phyloP scores from a whole-genome alignment of 2,329 filamentous ascomycete genomes.

The Aureobasidium sp. region DNA sequence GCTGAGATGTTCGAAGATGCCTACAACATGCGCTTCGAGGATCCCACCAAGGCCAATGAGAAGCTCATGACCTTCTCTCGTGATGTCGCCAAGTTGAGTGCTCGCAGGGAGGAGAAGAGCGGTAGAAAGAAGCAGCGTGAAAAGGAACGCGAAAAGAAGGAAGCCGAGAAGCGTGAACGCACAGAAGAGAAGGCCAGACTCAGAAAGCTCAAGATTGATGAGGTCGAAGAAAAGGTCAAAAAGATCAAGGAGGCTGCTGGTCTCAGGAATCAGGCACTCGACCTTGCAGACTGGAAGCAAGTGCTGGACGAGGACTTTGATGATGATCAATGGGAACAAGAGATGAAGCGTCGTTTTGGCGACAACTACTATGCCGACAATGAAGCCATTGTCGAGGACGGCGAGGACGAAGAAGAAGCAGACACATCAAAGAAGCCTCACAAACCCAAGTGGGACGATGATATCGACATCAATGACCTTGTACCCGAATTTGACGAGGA shows the following conservation, averaged over 20 bases:
- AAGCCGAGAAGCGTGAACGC: constrained; percentile 67
- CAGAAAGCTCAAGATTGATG: constrained; percentile 81
- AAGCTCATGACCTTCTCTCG: constrained; percentile 81
- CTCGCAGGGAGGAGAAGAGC: constrained; percentile 78
- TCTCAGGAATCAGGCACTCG: constrained; percentile 53
- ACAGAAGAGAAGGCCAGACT: constrained; percentile 77
- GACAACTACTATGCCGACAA: constrained; percentile 79
- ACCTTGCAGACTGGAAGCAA: constrained; percentile 74
- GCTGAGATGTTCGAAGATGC: constrained; percentile 87
- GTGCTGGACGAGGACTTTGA: constrained; percentile 87
- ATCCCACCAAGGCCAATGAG: constrained; percentile 82
- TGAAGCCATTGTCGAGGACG: constrained; percentile 32
- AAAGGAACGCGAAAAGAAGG: constrained; percentile 67
- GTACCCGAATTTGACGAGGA: constrained; percentile 74
- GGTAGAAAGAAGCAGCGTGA: constrained; percentile 73
- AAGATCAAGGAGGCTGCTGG: constrained; percentile 89
- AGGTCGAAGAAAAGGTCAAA: constrained; percentile 77
- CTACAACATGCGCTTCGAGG: constrained; percentile 94
- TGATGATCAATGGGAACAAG: constrained; percentile 79
- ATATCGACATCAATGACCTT: constrained; percentile 93
- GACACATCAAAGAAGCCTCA: constrained; percentile 74
- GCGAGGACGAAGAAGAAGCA: constrained; percentile 33
- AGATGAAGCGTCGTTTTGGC: constrained; percentile 83
- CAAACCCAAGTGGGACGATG: constrained; percentile 91
- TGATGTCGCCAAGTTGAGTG: constrained; percentile 76